A percentile compares a stretch with the other conserved stretches of the same genome.
phyloP scores from a whole-genome alignment of 2,329 filamentous ascomycete species.

The Pseudogymnoascus sp. region DNA sequence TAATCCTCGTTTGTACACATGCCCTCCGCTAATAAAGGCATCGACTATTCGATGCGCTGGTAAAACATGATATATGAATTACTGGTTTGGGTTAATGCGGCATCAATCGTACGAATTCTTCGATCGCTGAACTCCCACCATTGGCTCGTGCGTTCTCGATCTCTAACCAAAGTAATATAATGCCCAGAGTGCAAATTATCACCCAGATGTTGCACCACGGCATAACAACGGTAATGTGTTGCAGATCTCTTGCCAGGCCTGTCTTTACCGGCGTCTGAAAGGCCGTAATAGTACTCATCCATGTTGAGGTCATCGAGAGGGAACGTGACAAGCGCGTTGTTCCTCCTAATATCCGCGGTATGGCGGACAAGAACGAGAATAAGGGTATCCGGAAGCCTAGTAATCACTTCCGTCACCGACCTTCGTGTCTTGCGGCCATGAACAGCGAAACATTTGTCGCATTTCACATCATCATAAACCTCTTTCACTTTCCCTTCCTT shows the following conservation, averaged over 20 bases:
- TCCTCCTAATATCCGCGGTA: slow-evolving; percentile 46
- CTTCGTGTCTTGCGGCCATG: slow-evolving; percentile 18
- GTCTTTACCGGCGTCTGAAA: slow-evolving; percentile 30
- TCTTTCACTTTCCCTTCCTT: neutral
- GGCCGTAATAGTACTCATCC: slow-evolving; percentile 38
- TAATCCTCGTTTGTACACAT: neutral
- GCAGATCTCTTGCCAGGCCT: slow-evolving; percentile 18
- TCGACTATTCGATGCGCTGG: slow-evolving; percentile 8
- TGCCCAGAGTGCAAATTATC: slow-evolving; percentile 18
- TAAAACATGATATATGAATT: slow-evolving; percentile 13
- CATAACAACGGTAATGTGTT: slow-evolving; percentile 70
- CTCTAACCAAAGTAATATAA: slow-evolving; percentile 19
- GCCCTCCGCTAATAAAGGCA: neutral
- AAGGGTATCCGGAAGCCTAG: slow-evolving; percentile 12
- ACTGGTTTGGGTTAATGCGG: slow-evolving; percentile 8
- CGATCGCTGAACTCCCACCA: slow-evolving; percentile 10
- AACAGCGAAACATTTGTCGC: slow-evolving; percentile 22
- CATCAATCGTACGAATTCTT: slow-evolving; percentile 8
- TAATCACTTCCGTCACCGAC: slow-evolving; percentile 10
- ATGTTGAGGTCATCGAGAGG: slow-evolving; percentile 64
- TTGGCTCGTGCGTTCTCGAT: slow-evolving; percentile 16
- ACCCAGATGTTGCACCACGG: slow-evolving; percentile 48
- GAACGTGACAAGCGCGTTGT: slow-evolving; percentile 66
- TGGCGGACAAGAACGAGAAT: slow-evolving; percentile 64
- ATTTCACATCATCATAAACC: slow-evolving; percentile 31